Conservation (phyloP, 176 grass and related monocot genomes). For the Phoenix dactylifera region DNA sequence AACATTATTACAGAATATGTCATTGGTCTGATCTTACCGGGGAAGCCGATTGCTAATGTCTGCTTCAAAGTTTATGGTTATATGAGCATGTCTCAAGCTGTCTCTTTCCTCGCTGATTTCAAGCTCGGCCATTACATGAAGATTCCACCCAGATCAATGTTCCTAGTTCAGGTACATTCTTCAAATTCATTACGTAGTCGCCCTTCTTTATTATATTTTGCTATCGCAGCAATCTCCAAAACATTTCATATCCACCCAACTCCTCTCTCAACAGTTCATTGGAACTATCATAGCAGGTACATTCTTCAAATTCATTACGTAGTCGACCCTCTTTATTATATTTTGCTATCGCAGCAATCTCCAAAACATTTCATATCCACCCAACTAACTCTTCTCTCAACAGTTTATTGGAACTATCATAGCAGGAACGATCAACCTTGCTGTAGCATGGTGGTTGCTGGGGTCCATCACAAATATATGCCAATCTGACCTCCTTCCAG, state of each 20-base stretch:
- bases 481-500: slow-evolving; percentile 21
- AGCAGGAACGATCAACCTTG: slow-evolving; percentile 56
- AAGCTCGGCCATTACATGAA: slow-evolving; percentile 99
- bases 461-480: slow-evolving; percentile 55
- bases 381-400: background rate
- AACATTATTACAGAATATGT: slow-evolving; percentile 89
- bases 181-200: too few species aligned
- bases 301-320: too few species aligned
- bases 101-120: slow-evolving; percentile 76
- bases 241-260: too few species aligned
- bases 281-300: slow-evolving; percentile 67
- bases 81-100: slow-evolving; percentile 89
- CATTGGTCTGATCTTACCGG: slow-evolving; percentile 68
- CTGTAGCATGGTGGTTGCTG: slow-evolving; percentile 67
- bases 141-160: slow-evolving; percentile 94
- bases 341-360: too few species aligned
- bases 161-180: slow-evolving; percentile 61
- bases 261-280: slow-evolving; percentile 16
- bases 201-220: too few species aligned
- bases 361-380: too few species aligned
- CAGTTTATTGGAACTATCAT: slow-evolving; percentile 59
- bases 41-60: slow-evolving; percentile 76
- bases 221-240: too few species aligned
- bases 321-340: too few species aligned
- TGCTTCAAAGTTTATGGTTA: slow-evolving; percentile 89